Evolutionary conservation across 1,284 basidiomycete genomes (phyloP).

Genomic region (Irpex rosettiformis): DNA sequence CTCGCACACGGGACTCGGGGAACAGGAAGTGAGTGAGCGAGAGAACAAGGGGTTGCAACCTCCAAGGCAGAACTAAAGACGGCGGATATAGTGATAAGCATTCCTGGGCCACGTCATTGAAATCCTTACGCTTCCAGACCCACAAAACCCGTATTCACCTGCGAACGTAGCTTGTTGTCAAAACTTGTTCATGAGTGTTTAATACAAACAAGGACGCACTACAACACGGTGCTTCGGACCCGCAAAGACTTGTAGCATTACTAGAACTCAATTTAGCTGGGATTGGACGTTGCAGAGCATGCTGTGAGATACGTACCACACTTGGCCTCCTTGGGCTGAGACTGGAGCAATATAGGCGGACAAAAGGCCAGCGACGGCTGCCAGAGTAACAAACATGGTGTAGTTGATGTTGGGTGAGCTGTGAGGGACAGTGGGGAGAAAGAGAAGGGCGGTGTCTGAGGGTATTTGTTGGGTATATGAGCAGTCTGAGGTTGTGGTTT

Average conservation of each 20-base stretch:
- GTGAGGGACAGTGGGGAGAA: constrained; percentile 3
- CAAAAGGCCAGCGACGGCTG: constrained; percentile 9
- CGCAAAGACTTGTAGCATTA: constrained; percentile 52
- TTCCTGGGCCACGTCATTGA: no score
- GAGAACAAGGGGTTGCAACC: constrained; percentile 81
- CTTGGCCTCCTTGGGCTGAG: constrained; percentile 20
- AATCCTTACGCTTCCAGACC: constrained; percentile 43
- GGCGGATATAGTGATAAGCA: not conserved
- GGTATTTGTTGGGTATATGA: not conserved
- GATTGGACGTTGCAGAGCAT: not conserved
- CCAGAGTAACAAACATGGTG: constrained; percentile 2
- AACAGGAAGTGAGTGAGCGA: constrained; percentile 59
- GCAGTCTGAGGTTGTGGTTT: not conserved
- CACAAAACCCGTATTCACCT: constrained; percentile 79
- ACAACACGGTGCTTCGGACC: constrained; percentile 64
- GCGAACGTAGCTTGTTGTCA: not conserved
- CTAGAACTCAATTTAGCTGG: constrained; percentile 28
- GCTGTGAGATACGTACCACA: constrained; percentile 14
- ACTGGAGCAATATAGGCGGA: constrained; percentile 9
- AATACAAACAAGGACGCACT: constrained; percentile 37
- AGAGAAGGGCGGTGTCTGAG: not conserved
- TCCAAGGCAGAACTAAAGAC: constrained; percentile 66
- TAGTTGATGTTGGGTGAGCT: not conserved
- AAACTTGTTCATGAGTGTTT: not conserved
- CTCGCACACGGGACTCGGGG: constrained; percentile 69